Percentiles rank a stretch among this genome's conserved stretches.
Evolutionary conservation across 2,329 filamentous ascomycete genomes (phyloP).

Genomic region (Pseudogymnoascus sp.): DNA sequence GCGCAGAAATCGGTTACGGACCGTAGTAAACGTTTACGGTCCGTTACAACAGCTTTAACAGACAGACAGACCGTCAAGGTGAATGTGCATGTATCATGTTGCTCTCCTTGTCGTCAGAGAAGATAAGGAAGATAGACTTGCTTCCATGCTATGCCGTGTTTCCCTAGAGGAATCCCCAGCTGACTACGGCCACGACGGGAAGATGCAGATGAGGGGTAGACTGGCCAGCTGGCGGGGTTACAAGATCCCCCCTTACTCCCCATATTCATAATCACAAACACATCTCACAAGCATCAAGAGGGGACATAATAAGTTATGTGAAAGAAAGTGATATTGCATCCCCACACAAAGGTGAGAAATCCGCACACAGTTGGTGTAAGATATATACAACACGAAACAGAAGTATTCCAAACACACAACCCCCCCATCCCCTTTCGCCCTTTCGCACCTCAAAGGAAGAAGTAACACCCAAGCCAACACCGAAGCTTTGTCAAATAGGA

Average conservation of each 20-base stretch:
- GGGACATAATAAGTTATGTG: not conserved
- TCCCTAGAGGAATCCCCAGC: not conserved
- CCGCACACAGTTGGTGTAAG: not conserved
- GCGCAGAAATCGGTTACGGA: no score
- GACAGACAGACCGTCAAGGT: no score
- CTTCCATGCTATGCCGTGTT: no score
- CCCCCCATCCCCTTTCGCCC: not conserved
- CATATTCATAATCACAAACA: not conserved
- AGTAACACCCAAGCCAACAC: not conserved
- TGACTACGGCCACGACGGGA: not conserved
- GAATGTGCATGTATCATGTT: no score
- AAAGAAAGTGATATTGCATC: not conserved
- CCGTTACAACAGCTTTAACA: no score
- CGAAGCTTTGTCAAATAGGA: not conserved
- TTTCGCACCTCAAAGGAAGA: not conserved
- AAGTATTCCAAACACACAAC: not conserved
- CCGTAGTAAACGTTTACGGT: no score
- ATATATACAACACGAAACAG: not conserved
- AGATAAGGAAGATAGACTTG: no score
- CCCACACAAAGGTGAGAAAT: not conserved
- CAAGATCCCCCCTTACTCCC: not conserved
- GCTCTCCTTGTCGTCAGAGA: no score
- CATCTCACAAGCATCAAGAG: not conserved
- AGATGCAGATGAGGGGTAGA: not conserved
- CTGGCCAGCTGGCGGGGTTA: not conserved